Base-by-base conservation (phyloP, 2,329 filamentous ascomycete species). In the Alternaria ethzedia region DNA sequence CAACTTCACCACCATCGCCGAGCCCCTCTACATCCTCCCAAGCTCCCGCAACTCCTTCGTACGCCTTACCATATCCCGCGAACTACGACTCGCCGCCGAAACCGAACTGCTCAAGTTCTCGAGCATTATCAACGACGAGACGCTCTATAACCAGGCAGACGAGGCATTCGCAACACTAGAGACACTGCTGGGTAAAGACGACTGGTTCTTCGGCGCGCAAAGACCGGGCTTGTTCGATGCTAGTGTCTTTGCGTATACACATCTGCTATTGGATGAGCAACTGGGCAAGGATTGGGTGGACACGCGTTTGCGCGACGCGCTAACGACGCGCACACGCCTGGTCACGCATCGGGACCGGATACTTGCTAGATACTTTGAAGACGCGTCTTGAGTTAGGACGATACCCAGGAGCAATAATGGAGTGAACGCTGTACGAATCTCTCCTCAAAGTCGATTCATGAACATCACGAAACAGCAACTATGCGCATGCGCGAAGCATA, bases 221-320 rank as follows among this genome's bases (percentile, higher is more conserved):
- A 76, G 79, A 15, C 93, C 95, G 0, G 88, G 89, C 0, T 75
- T 95, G 23, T 95, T 98, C 71, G 96, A 99, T 80, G 94, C 95
- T 7, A 89, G 88, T 57, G 88, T 98, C 3, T 98, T 97, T 81
- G 90, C 93, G 4, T 99, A 97, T 79, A 94, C 92, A 0, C 89
- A 96, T 78, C 83, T 97, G 54, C 83, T 98, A 56, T 81, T 97
- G 55, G 88, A 91, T 63, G 85, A 89, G 32, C 74, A 72, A 2
- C 73, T 93, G 67, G 83, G 81, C 2, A 75, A 76, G 15, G 77
- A 75, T 10, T 94, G 92, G 91, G 83, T 82, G 62, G 88, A 92
- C 60, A 86, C 85, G 64, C 83, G 84, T 57, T 81, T 97, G 55
- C 83, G 79, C 13, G 83, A 86, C 59, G 81, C 87, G 54, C 75